A percentile compares a stretch with the other conserved stretches of the same genome.
Conservation (phyloP, 306 rosid genomes). For the Astragalus membranaceus region DNA sequence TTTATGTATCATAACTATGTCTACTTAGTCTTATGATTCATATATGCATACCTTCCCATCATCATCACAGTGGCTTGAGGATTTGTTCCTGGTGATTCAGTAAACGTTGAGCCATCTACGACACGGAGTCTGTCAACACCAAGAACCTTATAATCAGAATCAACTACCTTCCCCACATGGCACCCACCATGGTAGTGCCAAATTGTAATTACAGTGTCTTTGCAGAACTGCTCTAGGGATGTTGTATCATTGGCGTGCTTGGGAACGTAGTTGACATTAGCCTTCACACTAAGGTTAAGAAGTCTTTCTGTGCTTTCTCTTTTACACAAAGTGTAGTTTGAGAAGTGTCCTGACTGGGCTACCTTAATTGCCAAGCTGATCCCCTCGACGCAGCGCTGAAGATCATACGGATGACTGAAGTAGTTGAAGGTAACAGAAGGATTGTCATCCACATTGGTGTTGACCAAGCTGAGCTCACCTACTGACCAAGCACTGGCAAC, state of each 20-base stretch:
- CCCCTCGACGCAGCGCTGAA: constrained; percentile 74
- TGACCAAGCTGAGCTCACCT: constrained; percentile 58
- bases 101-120: constrained; percentile 74
- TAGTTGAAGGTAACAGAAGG: constrained; percentile 88
- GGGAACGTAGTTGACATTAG: constrained; percentile 75
- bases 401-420: constrained; percentile 72
- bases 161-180: constrained; percentile 77
- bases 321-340: constrained; percentile 49
- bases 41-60: constrained; percentile 80
- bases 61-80: constrained; percentile 94
- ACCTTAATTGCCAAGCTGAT: constrained; percentile 51
- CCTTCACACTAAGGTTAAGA: constrained; percentile 58
- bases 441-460: constrained; percentile 68
- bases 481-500: constrained; percentile 61
- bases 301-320: constrained; percentile 44
- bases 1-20: background rate
- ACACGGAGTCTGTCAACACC: constrained; percentile 70
- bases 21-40: background rate
- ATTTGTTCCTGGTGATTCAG: constrained; percentile 87
- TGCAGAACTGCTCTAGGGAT: constrained; percentile 78
- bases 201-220: constrained; percentile 83
- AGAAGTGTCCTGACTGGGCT: constrained; percentile 56
- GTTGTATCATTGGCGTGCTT: constrained; percentile 60
- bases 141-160: constrained; percentile 49
- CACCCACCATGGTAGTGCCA: constrained; percentile 99